These are phyloP conservation scores for Fraxinus nigra DNA, from an alignment of 305 asterid genomes.

Conservation along the genomic window DNA sequence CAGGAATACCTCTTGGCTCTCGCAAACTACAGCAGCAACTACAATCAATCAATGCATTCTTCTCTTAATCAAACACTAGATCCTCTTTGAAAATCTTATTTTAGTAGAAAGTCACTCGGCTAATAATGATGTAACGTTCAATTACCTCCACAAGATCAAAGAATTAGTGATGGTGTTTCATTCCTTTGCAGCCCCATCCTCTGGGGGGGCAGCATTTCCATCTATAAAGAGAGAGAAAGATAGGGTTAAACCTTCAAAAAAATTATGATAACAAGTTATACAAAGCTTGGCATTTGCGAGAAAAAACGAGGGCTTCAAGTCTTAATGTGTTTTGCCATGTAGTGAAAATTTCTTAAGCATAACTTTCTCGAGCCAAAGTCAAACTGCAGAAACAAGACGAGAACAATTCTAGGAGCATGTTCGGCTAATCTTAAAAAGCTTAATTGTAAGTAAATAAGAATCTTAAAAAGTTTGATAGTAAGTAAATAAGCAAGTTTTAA, in stretches of 20 bases:
- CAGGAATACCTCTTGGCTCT: slow-evolving; percentile 25
- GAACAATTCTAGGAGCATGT: not conserved
- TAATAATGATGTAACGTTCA: slow-evolving; percentile 26
- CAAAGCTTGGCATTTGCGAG: not conserved
- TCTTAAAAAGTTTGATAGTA: not conserved
- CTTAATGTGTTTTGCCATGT: not conserved
- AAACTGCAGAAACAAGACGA: not conserved
- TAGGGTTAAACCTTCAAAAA: not conserved
- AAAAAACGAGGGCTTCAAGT: not conserved
- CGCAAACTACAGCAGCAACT: slow-evolving; percentile 22
- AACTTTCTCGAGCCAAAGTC: not conserved
- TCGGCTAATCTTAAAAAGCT: not conserved
- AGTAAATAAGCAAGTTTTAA: not conserved
- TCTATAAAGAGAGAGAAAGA: slow-evolving; percentile 32
- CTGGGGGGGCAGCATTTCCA: slow-evolving; percentile 43
- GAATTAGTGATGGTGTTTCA: slow-evolving; percentile 29
- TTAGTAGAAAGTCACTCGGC: slow-evolving; percentile 29
- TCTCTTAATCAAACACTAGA: slow-evolving; percentile 18
- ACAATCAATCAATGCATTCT: slow-evolving; percentile 19
- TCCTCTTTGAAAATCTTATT: slow-evolving; percentile 25
- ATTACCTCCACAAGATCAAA: slow-evolving; percentile 20
- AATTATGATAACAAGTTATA: not conserved
- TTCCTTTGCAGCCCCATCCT: slow-evolving; percentile 47
- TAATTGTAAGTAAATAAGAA: no score
- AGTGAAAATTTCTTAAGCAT: not conserved